A percentile compares a stretch with the other conserved stretches of the same genome.
Evolutionary conservation across 768 basidiomycete genomes (phyloP).

Genomic region (Panaeolus cyanescens): DNA sequence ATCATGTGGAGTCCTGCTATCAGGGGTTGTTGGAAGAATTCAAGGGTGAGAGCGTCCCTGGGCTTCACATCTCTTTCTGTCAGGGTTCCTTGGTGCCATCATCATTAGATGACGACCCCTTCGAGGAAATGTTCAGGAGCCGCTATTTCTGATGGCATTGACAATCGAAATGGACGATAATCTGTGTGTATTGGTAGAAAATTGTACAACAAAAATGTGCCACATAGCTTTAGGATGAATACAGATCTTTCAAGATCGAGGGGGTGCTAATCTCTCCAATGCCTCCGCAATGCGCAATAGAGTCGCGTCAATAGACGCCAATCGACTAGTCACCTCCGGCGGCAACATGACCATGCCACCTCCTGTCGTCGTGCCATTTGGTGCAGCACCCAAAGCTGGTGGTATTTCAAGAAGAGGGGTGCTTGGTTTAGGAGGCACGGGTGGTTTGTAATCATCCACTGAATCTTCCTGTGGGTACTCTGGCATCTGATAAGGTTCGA

Average conservation of each 20-base stretch:
- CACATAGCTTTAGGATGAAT: too few species aligned
- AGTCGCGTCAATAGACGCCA: slow-evolving; percentile 36
- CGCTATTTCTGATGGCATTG: neutral
- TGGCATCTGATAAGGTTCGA: slow-evolving; percentile 20
- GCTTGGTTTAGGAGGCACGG: slow-evolving; percentile 26
- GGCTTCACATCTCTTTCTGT: neutral
- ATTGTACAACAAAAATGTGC: too few species aligned
- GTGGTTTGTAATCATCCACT: slow-evolving; percentile 34
- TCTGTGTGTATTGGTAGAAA: too few species aligned
- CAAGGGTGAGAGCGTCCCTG: neutral
- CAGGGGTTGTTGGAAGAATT: too few species aligned
- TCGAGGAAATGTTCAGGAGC: neutral
- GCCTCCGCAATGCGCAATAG: slow-evolving; percentile 37
- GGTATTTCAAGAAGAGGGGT: slow-evolving; percentile 15
- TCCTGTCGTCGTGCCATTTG: neutral
- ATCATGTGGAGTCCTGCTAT: too few species aligned
- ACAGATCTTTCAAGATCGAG: neutral
- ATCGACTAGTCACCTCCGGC: slow-evolving; percentile 26
- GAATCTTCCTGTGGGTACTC: slow-evolving; percentile 30
- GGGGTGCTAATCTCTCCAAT: slow-evolving; percentile 31
- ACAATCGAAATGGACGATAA: too few species aligned
- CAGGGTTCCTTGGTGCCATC: neutral
- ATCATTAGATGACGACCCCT: neutral
- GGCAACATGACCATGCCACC: slow-evolving; percentile 17
- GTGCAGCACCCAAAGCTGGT: neutral